These are phyloP conservation scores for Pholiota conissans DNA, from an alignment of 768 basidiomycete genomes.

Conservation along the genomic window DNA sequence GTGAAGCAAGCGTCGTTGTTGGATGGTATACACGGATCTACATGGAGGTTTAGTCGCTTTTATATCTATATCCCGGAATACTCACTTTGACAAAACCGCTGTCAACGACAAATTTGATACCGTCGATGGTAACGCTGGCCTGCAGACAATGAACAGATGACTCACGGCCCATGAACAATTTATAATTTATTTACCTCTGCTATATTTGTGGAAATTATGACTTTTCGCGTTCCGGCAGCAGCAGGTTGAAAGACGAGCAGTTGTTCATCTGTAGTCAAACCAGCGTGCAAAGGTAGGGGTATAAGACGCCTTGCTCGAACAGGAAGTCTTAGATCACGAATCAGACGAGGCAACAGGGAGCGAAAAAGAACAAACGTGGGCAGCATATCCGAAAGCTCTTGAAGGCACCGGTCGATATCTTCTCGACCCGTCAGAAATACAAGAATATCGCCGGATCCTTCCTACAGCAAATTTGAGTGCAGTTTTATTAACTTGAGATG, in stretches of 20 bases:
- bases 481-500: not conserved
- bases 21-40: slow-evolving; percentile 93
- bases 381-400: slow-evolving; percentile 76
- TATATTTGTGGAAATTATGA: slow-evolving; percentile 93
- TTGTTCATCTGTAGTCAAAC: slow-evolving; percentile 86
- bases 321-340: slow-evolving; percentile 40
- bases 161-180: not conserved
- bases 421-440: slow-evolving; percentile 95
- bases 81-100: slow-evolving; percentile 92
- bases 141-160: slow-evolving; percentile 23
- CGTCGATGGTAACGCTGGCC: slow-evolving; percentile 97
- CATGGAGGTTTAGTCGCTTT: not conserved
- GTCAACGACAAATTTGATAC: slow-evolving; percentile 92
- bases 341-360: slow-evolving; percentile 1
- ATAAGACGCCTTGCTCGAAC: slow-evolving; percentile 55
- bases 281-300: slow-evolving; percentile 84
- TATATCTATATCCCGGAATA: not conserved
- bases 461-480: slow-evolving; percentile 40
- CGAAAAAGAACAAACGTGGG: slow-evolving; percentile 43
- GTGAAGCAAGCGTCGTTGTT: slow-evolving; percentile 77
- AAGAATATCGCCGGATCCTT: slow-evolving; percentile 84
- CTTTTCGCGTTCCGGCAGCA: slow-evolving; percentile 78
- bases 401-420: slow-evolving; percentile 89
- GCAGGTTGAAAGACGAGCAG: slow-evolving; percentile 79
- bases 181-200: slow-evolving; percentile 68